A percentile compares a stretch with the other conserved stretches of the same genome.
These are phyloP conservation scores for Leccinum boreale DNA, from an alignment of 768 basidiomycete genomes.

Conservation along the genomic window DNA sequence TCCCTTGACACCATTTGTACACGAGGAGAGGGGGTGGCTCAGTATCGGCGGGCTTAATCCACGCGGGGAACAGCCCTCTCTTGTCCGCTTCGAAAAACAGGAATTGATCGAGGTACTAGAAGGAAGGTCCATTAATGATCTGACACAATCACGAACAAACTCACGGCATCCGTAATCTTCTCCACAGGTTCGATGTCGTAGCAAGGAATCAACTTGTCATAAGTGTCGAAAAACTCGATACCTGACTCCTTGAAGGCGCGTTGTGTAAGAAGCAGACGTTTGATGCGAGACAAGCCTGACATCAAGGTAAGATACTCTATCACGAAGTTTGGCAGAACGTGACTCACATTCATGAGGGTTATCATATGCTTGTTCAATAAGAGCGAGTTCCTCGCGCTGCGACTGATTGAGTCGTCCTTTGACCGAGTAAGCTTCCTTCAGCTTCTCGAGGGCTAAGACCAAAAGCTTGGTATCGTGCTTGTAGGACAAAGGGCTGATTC, in stretches of 20 bases:
- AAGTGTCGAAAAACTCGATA: conserved; percentile 96
- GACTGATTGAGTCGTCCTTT: conserved; percentile 98
- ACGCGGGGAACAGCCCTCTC: conserved; percentile 94
- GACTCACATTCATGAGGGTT: conserved; percentile 93
- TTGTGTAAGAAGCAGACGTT: conserved; percentile 93
- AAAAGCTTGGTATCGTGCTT: conserved; percentile 99
- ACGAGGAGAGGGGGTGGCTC: conserved; percentile 96
- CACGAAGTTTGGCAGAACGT: not conserved
- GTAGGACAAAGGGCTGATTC: conserved; percentile 81
- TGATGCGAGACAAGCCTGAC: conserved; percentile 88
- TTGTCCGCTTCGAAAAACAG: conserved; percentile 99
- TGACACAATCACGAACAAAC: conserved; percentile 24
- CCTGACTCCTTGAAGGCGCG: conserved; percentile 98
- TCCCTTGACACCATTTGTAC: conserved; percentile 99
- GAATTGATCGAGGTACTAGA: conserved; percentile 93
- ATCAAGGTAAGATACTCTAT: conserved; percentile 2
- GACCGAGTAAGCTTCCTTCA: conserved; percentile 98
- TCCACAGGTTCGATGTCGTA: conserved; percentile 99
- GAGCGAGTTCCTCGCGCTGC: conserved; percentile 94
- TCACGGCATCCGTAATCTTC: conserved; percentile 97
- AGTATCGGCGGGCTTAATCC: conserved; percentile 98
- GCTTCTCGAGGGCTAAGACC: conserved; percentile 93
- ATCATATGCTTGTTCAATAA: conserved; percentile 99
- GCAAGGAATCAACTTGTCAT: conserved; percentile 97
- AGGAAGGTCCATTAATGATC: conserved; percentile 12